phyloP scores from a whole-genome alignment of 192 early-diverging fungal species.

The Coemansia sp. region DNA sequence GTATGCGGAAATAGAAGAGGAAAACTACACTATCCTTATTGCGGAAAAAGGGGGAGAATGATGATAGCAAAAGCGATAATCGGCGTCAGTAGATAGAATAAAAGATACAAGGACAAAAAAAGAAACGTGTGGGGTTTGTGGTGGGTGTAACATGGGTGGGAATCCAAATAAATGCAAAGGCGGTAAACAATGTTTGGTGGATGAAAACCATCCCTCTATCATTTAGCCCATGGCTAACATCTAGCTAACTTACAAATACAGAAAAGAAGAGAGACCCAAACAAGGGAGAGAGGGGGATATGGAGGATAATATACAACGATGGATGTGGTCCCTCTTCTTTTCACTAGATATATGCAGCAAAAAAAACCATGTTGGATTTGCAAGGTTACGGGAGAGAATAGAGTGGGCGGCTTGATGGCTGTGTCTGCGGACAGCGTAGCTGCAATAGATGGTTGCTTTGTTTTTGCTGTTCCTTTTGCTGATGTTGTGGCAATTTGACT shows the following conservation, averaged over 20 bases:
- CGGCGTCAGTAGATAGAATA: background rate
- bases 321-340: no score
- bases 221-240: no score
- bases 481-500: background rate
- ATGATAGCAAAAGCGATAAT: background rate
- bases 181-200: background rate
- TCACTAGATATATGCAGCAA: background rate
- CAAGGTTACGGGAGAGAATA: conserved; percentile 1
- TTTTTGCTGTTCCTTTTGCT: background rate
- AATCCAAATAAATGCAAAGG: no score
- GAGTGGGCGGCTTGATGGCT: background rate
- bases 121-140: background rate
- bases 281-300: no score
- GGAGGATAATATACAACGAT: no score
- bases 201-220: no score
- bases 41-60: background rate
- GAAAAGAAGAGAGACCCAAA: no score
- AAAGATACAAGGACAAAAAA: conserved; percentile 4
- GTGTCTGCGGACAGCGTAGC: conserved; percentile 1
- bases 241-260: no score
- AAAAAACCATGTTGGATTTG: background rate
- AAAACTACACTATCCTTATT: background rate
- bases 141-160: no score
- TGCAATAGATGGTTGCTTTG: background rate
- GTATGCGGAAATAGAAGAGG: background rate